A percentile compares a stretch with the other conserved stretches of the same genome.
Conservation (phyloP, 331 rosid species). For the Spiraea crenata region DNA sequence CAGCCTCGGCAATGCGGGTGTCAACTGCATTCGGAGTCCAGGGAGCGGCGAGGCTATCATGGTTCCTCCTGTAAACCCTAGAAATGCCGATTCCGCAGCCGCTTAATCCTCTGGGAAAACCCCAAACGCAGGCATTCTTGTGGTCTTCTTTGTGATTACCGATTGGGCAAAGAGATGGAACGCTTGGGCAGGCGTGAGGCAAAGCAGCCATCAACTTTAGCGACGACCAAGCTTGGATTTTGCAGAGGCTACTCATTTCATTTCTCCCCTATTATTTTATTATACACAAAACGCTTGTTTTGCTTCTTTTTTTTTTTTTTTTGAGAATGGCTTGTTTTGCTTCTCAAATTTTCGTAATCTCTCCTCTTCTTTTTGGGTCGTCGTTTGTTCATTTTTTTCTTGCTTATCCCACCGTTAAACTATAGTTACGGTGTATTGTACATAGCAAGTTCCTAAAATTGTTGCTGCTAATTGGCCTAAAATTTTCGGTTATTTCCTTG, state of each 20-base stretch:
- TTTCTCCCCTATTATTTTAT: no score
- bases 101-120: slow-evolving; percentile 25
- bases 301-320: no score
- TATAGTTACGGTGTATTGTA: no score
- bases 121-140: slow-evolving; percentile 21
- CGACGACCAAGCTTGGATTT: neutral
- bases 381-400: no score
- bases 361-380: no score
- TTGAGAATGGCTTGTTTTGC: no score
- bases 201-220: slow-evolving; percentile 17
- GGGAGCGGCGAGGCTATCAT: slow-evolving; percentile 30
- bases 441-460: no score
- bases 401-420: no score
- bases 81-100: slow-evolving; percentile 32
- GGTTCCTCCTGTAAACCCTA: slow-evolving; percentile 38
- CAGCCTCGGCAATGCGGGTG: slow-evolving; percentile 41
- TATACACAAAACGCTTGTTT: no score
- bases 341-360: no score
- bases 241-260: neutral
- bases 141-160: slow-evolving; percentile 23
- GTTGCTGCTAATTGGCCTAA: no score
- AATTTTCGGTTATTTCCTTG: no score
- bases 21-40: slow-evolving; percentile 57
- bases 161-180: slow-evolving; percentile 28
- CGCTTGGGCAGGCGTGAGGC: slow-evolving; percentile 22